Percentiles rank a stretch among this genome's conserved stretches.
Evolutionary conservation across 2,329 filamentous ascomycete genomes (phyloP).

Genomic region (Chaetomiaceae sp.): DNA sequence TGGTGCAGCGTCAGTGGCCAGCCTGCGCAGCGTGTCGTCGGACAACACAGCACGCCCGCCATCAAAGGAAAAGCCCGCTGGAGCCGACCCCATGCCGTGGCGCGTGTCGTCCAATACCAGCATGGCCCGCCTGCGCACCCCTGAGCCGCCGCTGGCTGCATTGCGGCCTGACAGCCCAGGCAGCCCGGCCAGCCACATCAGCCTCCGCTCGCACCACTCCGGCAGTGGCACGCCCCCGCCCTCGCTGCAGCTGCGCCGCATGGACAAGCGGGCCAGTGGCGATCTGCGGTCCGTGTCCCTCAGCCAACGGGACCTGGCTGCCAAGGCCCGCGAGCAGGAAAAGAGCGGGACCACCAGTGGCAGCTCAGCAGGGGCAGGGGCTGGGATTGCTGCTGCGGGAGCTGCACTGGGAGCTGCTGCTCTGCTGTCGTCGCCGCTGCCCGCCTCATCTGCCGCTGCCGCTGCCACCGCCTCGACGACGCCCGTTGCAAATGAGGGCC

Average conservation of each 20-base stretch:
- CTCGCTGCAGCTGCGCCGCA: conserved; percentile 53
- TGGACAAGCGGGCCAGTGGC: conserved; percentile 65
- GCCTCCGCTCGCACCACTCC: conserved; percentile 38
- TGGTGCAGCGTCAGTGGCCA: background rate
- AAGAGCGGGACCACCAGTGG: background rate
- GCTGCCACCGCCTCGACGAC: conserved; percentile 44
- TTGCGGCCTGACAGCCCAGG: conserved; percentile 62
- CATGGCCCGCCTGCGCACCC: conserved; percentile 48
- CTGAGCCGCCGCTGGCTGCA: conserved; percentile 40
- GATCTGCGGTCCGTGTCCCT: conserved; percentile 69
- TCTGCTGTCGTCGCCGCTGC: conserved; percentile 9
- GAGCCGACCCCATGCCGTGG: conserved; percentile 29
- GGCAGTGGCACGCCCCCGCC: conserved; percentile 60
- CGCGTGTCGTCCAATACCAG: conserved; percentile 52
- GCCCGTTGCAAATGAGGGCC: conserved; percentile 82
- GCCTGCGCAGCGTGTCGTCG: conserved; percentile 40
- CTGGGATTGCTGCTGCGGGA: conserved; percentile 19
- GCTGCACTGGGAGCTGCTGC: conserved; percentile 20
- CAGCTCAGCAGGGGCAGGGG: conserved; percentile 4
- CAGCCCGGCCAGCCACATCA: too few species aligned
- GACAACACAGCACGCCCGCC: conserved; percentile 28
- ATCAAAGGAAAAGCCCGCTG: too few species aligned
- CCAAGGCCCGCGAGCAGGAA: conserved; percentile 33
- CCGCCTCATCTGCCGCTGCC: conserved; percentile 14
- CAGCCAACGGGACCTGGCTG: conserved; percentile 48